Evolutionary conservation across 2,329 filamentous ascomycete genomes (phyloP).

Genomic region (Colletotrichum sp.): DNA sequence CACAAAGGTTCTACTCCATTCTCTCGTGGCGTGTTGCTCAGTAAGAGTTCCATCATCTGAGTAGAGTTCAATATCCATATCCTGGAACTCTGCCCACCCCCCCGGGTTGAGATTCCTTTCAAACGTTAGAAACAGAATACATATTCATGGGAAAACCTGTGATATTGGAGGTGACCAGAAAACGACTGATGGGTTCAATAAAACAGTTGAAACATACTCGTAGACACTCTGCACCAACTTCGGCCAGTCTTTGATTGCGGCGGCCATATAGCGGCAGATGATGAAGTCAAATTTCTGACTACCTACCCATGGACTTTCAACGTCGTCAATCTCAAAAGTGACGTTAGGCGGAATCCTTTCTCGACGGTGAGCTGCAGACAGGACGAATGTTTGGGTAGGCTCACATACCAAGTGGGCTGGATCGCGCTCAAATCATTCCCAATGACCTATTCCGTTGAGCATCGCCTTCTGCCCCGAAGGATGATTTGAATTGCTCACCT

Average conservation of each 20-base stretch:
- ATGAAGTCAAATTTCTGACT: constrained; percentile 37
- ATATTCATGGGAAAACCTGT: background rate
- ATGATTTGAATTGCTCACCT: background rate
- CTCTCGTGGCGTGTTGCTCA: background rate
- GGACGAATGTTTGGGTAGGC: too few relatives aligned
- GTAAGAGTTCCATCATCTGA: constrained; percentile 27
- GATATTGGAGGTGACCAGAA: background rate
- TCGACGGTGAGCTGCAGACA: background rate
- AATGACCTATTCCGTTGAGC: constrained; percentile 35
- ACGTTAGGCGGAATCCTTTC: constrained; percentile 35
- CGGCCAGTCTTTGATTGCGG: constrained; percentile 36
- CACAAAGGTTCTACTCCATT: constrained; percentile 25
- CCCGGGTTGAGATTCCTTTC: constrained; percentile 36
- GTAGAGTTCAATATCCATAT: constrained; percentile 22
- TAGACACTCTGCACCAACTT: constrained; percentile 25
- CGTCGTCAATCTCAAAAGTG: constrained; percentile 40
- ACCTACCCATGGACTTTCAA: constrained; percentile 31
- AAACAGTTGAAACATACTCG: constrained; percentile 18
- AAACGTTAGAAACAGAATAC: background rate
- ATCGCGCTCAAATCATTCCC: constrained; percentile 35
- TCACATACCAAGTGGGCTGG: constrained; percentile 29
- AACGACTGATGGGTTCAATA: background rate
- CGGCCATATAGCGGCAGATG: constrained; percentile 37
- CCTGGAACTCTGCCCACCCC: constrained; percentile 33
- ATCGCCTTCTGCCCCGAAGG: too few relatives aligned